These are phyloP conservation scores for Penicillium rolfsii DNA, from an alignment of 2,329 filamentous ascomycete genomes.

Conservation along the genomic window DNA sequence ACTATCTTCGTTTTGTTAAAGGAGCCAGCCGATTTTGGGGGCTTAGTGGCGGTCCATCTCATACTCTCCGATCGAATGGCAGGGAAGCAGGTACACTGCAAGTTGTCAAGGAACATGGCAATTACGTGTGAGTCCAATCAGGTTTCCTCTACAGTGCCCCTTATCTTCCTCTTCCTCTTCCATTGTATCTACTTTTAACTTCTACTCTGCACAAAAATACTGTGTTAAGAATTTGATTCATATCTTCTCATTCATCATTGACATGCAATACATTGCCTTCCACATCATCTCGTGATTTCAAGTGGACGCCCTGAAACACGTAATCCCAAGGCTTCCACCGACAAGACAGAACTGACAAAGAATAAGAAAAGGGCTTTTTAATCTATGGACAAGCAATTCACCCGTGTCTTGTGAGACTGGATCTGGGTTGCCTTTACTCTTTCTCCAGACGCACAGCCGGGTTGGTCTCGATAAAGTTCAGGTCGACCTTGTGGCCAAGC, in stretches of 20 bases:
- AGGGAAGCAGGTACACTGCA: too few species aligned
- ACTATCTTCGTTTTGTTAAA: too few species aligned
- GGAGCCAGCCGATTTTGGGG: too few species aligned
- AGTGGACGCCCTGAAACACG: constrained; percentile 6
- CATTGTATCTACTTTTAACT: not conserved
- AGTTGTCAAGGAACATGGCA: too few species aligned
- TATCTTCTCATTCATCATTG: constrained; percentile 25
- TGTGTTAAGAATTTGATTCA: constrained; percentile 21
- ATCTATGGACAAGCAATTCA: constrained; percentile 23
- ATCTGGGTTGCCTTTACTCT: constrained; percentile 56
- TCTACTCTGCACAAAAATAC: too few species aligned
- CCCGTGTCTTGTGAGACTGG: constrained; percentile 3
- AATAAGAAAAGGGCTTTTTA: constrained; percentile 19
- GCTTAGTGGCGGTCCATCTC: too few species aligned
- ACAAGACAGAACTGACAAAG: constrained; percentile 23
- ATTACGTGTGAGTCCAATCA: too few species aligned
- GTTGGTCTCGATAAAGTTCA: constrained; percentile 89
- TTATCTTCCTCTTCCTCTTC: not conserved
- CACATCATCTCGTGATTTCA: constrained; percentile 30
- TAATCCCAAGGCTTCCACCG: constrained; percentile 9
- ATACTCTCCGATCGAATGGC: too few species aligned
- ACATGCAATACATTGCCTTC: constrained; percentile 29
- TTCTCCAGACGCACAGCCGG: constrained; percentile 88
- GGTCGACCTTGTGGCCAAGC: constrained; percentile 91
- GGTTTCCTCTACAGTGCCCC: not conserved